Evolutionary conservation across 768 basidiomycete genomes (phyloP).

Genomic region (Cystobasidiopsis lactophilus): DNA sequence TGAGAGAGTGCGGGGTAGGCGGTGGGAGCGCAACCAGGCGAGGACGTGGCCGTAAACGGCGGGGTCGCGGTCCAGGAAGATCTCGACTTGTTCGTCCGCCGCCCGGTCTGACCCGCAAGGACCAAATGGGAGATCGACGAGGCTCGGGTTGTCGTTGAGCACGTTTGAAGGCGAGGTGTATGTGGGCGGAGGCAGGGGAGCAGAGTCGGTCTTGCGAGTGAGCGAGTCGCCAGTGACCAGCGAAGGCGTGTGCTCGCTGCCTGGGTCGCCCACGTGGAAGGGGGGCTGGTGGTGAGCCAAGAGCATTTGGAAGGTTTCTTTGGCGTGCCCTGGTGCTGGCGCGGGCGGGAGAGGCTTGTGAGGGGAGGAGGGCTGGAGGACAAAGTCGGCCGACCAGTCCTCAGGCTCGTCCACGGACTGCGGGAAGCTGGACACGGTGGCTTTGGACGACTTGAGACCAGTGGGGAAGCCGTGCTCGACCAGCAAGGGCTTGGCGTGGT

Average conservation of each 20-base stretch:
- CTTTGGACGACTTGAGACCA: no score
- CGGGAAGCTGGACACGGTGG: no score
- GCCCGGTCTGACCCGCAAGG: background rate
- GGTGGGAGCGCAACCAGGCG: conserved; percentile 4
- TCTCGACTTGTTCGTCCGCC: background rate
- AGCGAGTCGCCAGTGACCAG: background rate
- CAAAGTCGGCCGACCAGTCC: background rate
- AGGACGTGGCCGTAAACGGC: conserved; percentile 4
- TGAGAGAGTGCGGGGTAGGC: conserved; percentile 2
- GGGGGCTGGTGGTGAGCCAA: background rate
- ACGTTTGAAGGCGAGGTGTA: no score
- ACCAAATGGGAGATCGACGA: no score
- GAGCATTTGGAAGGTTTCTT: no score
- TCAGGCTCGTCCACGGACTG: background rate
- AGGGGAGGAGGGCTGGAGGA: background rate
- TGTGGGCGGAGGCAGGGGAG: background rate
- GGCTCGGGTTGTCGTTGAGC: no score
- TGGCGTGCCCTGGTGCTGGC: no score
- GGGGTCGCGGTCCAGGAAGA: conserved; percentile 6
- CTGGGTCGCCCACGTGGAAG: background rate
- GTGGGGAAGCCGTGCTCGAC: no score
- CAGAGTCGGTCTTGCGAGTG: background rate
- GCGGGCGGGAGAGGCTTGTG: background rate
- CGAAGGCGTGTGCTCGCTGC: background rate
- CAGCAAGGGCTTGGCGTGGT: no score